Conservation (phyloP, 345 rosid species). For the Ceriops decandra region DNA sequence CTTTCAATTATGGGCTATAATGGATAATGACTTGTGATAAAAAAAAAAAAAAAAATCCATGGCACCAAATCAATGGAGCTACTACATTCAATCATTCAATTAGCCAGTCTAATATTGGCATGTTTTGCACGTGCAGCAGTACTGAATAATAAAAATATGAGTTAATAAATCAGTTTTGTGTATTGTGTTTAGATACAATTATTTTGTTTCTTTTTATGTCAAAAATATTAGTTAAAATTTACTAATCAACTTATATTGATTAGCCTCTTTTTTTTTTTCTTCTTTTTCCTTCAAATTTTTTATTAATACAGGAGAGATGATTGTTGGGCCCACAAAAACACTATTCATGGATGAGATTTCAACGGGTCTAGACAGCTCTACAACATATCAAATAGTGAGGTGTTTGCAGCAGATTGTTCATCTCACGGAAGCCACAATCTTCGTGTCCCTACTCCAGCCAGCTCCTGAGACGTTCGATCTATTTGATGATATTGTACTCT, state of each 20-base stretch:
- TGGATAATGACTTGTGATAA: not conserved
- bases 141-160: no score
- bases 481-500: constrained; percentile 17
- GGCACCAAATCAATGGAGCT: no score
- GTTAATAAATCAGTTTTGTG: no score
- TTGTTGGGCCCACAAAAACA: constrained; percentile 20
- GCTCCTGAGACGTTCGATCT: constrained; percentile 21
- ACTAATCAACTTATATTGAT: no score
- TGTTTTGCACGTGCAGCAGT: no score
- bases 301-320: constrained; percentile 16
- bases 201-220: no score
- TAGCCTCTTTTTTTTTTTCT: no score
- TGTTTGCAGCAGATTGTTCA: constrained; percentile 23
- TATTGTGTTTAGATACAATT: no score
- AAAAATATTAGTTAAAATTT: no score
- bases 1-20: no score
- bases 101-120: no score
- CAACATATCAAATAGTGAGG: constrained; percentile 20
- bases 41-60: not conserved
- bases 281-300: not conserved
- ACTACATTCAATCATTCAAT: not conserved
- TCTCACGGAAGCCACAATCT: constrained; percentile 13
- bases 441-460: constrained; percentile 20
- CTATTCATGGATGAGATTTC: constrained; percentile 25
- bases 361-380: constrained; percentile 23